Conservation (phyloP, 345 rosid species). For the Nasturtium officinale region DNA sequence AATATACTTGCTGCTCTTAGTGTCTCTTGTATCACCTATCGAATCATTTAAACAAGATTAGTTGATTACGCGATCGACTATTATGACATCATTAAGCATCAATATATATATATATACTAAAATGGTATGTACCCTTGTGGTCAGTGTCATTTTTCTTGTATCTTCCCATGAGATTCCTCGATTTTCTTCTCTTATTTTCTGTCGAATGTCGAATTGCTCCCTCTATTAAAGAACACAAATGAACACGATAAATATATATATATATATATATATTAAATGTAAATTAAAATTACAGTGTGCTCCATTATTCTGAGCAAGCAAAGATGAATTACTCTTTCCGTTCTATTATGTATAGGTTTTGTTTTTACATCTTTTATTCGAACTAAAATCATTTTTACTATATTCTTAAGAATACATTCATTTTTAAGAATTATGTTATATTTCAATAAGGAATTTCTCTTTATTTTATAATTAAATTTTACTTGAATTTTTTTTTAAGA, state of each 20-base stretch:
- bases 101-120: background rate
- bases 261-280: background rate
- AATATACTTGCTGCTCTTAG: conserved; percentile 80
- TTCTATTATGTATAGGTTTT: no score
- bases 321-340: no score
- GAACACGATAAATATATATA: background rate
- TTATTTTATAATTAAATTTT: no score
- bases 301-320: background rate
- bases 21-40: conserved; percentile 97
- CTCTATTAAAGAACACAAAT: conserved; percentile 41
- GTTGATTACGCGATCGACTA: background rate
- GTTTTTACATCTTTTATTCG: background rate
- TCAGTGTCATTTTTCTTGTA: conserved; percentile 83
- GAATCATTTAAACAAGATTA: background rate
- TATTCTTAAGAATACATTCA: no score
- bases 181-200: conserved; percentile 51
- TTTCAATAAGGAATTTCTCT: background rate
- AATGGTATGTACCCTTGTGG: conserved; percentile 57
- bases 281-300: background rate
- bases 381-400: background rate
- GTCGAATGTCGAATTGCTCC: conserved; percentile 67
- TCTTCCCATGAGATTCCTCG: conserved; percentile 86
- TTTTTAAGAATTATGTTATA: background rate
- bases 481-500: no score
- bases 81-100: background rate